A percentile compares a stretch with the other conserved stretches of the same genome.
Evolutionary conservation across 768 basidiomycete species (phyloP).

Genomic region (Tulasnella sp.): DNA sequence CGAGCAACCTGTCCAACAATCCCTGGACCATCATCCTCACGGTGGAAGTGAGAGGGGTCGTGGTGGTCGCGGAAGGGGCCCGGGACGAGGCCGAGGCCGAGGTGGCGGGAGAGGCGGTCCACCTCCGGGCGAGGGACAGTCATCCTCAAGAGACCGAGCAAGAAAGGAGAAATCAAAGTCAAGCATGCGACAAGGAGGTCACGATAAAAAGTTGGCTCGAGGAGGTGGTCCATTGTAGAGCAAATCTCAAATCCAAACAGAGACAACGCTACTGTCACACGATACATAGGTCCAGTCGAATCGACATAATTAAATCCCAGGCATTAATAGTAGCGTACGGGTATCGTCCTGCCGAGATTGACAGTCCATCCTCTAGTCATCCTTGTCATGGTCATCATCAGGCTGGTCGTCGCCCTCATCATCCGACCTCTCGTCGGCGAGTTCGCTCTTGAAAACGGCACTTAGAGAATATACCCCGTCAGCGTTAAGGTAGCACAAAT

Average conservation of each 20-base stretch:
- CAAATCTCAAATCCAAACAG: too few species aligned
- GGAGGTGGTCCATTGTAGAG: too few species aligned
- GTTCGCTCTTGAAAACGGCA: conserved; percentile 40
- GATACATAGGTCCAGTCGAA: too few species aligned
- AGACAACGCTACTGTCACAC: too few species aligned
- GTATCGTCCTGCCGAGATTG: neutral
- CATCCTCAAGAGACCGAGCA: conserved; percentile 48
- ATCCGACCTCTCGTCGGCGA: conserved; percentile 70
- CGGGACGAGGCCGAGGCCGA: conserved; percentile 36
- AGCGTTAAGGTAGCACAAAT: neutral
- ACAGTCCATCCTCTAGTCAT: conserved; percentile 8
- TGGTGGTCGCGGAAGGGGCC: conserved; percentile 34
- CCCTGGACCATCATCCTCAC: conserved; percentile 34
- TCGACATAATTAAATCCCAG: neutral
- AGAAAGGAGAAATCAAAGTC: conserved; percentile 69
- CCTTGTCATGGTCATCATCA: conserved; percentile 18
- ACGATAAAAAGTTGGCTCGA: conserved; percentile 81
- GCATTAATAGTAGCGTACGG: neutral
- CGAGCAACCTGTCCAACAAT: conserved; percentile 19
- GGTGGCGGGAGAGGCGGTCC: too few species aligned
- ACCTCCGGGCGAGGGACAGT: conserved; percentile 22
- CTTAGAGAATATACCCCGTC: conserved; percentile 33
- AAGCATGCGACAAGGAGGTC: conserved; percentile 70
- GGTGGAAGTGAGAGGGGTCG: conserved; percentile 38
- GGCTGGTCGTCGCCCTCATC: conserved; percentile 39